Percentiles rank a stretch among this genome's conserved stretches.
These are phyloP conservation scores for Cercospora sp. DNA, from an alignment of 2,329 filamentous ascomycete species.

Conservation along the genomic window DNA sequence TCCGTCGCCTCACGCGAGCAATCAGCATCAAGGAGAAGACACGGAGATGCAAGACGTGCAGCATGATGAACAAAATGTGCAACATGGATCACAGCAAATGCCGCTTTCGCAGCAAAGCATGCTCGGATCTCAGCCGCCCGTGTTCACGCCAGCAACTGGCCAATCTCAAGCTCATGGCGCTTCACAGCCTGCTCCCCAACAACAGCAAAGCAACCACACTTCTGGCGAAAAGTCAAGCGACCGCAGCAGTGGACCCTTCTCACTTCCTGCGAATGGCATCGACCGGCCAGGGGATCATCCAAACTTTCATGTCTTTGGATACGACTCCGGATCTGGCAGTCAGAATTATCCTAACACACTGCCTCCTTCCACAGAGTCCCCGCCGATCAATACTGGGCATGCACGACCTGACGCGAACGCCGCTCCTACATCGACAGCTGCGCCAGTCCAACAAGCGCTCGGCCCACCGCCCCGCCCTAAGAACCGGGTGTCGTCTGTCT, in stretches of 20 bases:
- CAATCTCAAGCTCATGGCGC: constrained; percentile 61
- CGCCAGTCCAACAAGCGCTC: constrained; percentile 27
- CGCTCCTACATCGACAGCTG: constrained; percentile 35
- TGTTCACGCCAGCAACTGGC: constrained; percentile 65
- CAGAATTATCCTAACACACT: constrained; percentile 64
- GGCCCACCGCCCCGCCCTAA: constrained; percentile 35
- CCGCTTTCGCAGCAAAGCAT: constrained; percentile 30
- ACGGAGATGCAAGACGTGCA: constrained; percentile 49
- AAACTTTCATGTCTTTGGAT: constrained; percentile 56
- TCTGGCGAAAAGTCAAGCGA: constrained; percentile 76
- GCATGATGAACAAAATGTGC: neutral
- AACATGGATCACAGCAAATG: constrained; percentile 29
- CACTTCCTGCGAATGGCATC: constrained; percentile 67
- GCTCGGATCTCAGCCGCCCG: constrained; percentile 50
- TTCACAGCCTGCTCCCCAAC: constrained; percentile 59
- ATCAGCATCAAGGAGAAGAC: constrained; percentile 44
- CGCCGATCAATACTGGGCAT: constrained; percentile 27
- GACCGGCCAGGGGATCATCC: constrained; percentile 51
- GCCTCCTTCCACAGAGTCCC: constrained; percentile 43
- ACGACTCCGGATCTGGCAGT: constrained; percentile 50
- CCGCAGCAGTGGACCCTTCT: constrained; percentile 56
- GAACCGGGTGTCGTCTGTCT: constrained; percentile 38
- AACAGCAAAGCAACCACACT: constrained; percentile 84
- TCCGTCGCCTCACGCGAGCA: constrained; percentile 43
- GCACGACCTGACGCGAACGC: constrained; percentile 28